Evolutionary conservation across 108 stramenopile genomes (phyloP).

Genomic region (Skeletonema menzelii): DNA sequence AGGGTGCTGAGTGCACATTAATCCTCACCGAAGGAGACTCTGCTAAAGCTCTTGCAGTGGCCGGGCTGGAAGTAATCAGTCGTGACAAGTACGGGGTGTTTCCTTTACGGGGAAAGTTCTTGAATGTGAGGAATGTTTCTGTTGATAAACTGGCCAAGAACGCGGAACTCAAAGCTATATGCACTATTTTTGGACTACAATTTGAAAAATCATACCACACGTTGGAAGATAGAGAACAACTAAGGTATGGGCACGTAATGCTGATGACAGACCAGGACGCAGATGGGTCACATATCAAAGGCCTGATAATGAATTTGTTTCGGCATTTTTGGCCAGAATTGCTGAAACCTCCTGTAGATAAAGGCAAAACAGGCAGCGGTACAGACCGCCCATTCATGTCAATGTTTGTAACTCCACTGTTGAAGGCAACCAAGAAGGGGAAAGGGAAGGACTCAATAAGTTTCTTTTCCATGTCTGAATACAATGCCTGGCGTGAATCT

Average conservation of each 20-base stretch:
- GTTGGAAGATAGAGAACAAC: constrained; percentile 51
- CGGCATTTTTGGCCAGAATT: constrained; percentile 91
- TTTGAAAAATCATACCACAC: constrained; percentile 83
- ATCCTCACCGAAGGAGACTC: constrained; percentile 99
- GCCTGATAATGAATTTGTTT: constrained; percentile 92
- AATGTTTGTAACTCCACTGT: constrained; percentile 87
- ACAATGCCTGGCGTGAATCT: constrained; percentile 72
- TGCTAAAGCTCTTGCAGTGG: constrained; percentile 96
- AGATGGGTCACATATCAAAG: constrained; percentile 94
- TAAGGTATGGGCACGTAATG: constrained; percentile 94
- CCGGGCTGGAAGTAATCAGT: constrained; percentile 96
- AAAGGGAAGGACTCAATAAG: constrained; percentile 53
- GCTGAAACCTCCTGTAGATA: constrained; percentile 56
- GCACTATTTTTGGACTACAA: constrained; percentile 85
- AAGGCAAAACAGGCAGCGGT: constrained; percentile 8
- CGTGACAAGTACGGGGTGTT: constrained; percentile 96
- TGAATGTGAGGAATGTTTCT: constrained; percentile 96
- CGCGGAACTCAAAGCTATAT: constrained; percentile 89
- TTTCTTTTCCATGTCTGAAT: constrained; percentile 88
- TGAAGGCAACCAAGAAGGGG: constrained; percentile 73
- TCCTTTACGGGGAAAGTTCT: constrained; percentile 97
- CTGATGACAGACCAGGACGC: constrained; percentile 95
- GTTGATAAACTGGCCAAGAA: constrained; percentile 88
- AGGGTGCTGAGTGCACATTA: constrained; percentile 77
- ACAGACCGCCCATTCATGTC: constrained; percentile 69